These are phyloP conservation scores for Rhododendron vialii DNA, from an alignment of 148 eudicot species.

Conservation along the genomic window DNA sequence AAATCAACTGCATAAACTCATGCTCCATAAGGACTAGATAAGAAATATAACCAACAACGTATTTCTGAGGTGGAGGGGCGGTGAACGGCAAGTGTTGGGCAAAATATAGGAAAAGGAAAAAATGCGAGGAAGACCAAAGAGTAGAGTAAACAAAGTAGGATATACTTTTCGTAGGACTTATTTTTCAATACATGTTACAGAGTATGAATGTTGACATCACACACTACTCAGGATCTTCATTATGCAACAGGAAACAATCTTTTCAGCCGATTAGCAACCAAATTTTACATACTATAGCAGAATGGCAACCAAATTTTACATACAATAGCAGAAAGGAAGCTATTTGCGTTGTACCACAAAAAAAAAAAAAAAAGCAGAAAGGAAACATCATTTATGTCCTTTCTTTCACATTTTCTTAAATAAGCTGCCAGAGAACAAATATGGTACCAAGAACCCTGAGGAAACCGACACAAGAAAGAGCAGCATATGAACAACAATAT, in stretches of 20 bases:
- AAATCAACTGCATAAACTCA: slow-evolving; percentile 1
- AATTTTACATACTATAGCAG: background rate
- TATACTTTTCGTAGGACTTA: background rate
- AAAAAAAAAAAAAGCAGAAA: background rate
- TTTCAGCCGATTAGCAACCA: slow-evolving; percentile 1
- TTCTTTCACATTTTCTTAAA: background rate
- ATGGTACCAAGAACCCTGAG: background rate
- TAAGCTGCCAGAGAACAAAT: background rate
- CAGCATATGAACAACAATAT: background rate
- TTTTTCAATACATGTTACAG: background rate
- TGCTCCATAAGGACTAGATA: background rate
- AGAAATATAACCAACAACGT: background rate
- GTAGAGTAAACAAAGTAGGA: background rate
- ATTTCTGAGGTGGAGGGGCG: background rate
- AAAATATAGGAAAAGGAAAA: no score
- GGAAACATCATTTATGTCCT: background rate
- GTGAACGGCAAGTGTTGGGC: background rate
- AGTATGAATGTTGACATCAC: background rate
- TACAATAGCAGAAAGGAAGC: background rate
- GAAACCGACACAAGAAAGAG: background rate
- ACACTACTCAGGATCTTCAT: background rate
- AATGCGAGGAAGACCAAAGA: background rate
- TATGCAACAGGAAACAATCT: background rate
- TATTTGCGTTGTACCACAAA: no score
- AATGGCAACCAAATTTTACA: background rate